phyloP scores from a whole-genome alignment of 2,329 filamentous ascomycete species.

The Calonectria pseudoturangicola region DNA sequence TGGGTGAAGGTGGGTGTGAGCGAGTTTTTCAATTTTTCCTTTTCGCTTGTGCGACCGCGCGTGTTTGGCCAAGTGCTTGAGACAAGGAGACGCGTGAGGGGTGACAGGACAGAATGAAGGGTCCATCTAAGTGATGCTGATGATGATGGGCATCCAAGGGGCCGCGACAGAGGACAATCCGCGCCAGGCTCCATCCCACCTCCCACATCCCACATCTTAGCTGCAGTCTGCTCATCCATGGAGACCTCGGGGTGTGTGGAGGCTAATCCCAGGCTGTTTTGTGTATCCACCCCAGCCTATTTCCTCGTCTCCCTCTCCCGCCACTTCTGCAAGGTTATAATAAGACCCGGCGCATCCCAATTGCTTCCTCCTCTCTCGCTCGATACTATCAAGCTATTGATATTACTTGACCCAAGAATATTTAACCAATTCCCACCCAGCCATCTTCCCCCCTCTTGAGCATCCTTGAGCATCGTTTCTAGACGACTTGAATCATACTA shows the following conservation, averaged over 20 bases:
- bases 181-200: conserved; percentile 6
- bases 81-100: conserved; percentile 4
- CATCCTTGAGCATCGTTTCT: conserved; percentile 14
- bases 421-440: conserved; percentile 9
- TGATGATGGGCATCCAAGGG: conserved; percentile 29
- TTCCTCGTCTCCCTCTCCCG: conserved; percentile 37
- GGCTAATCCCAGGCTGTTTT: conserved; percentile 1
- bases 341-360: conserved; percentile 50
- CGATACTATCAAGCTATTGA: conserved; percentile 30
- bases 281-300: conserved; percentile 34
- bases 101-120: not conserved
- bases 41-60: conserved; percentile 7
- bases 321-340: conserved; percentile 47
- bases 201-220: conserved; percentile 21
- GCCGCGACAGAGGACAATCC: conserved; percentile 25
- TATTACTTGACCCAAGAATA: not conserved
- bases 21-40: conserved; percentile 30
- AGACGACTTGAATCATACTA: not conserved
- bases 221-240: conserved; percentile 22
- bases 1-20: conserved; percentile 29
- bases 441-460: not conserved
- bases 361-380: conserved; percentile 5
- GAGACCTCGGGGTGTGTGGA: conserved; percentile 29
- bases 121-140: conserved; percentile 23
- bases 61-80: conserved; percentile 8